These are phyloP conservation scores for Thymus mandschuricus DNA, from an alignment of 257 asterid genomes.

Conservation along the genomic window DNA sequence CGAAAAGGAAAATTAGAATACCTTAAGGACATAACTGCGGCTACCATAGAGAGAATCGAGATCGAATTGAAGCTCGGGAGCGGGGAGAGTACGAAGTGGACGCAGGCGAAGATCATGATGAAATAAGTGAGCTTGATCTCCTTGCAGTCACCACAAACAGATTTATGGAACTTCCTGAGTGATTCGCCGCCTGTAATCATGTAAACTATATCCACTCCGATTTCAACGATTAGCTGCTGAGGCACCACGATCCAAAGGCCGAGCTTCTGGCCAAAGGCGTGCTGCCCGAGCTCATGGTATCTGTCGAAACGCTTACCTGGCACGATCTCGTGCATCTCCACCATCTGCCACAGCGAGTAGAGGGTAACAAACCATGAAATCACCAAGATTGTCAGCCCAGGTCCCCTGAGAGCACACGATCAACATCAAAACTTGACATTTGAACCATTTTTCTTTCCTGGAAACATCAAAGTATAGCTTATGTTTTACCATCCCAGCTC, in stretches of 20 bases:
- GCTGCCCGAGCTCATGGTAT: slow-evolving; percentile 46
- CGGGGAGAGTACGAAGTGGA: slow-evolving; percentile 41
- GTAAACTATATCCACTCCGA: slow-evolving; percentile 45
- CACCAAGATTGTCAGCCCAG: slow-evolving; percentile 34
- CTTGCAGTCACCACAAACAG: slow-evolving; percentile 32
- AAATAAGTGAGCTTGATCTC: slow-evolving; percentile 33
- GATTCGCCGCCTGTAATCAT: slow-evolving; percentile 45
- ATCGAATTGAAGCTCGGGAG: slow-evolving; percentile 44
- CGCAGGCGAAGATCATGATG: slow-evolving; percentile 42
- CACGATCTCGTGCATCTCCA: slow-evolving; percentile 46
- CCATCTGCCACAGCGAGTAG: slow-evolving; percentile 46
- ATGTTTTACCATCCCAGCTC: slow-evolving; percentile 47
- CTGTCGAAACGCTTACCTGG: slow-evolving; percentile 40
- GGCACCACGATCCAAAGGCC: slow-evolving; percentile 47
- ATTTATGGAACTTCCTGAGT: slow-evolving; percentile 20
- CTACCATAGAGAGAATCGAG: slow-evolving; percentile 43
- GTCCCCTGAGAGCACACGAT: slow-evolving; percentile 35
- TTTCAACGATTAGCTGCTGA: slow-evolving; percentile 37
- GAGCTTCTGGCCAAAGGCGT: slow-evolving; percentile 41
- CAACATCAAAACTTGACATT: not conserved
- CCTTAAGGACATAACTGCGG: slow-evolving; percentile 45
- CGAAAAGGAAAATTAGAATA: not conserved
- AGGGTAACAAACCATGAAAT: slow-evolving; percentile 43
- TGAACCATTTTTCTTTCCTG: not conserved
- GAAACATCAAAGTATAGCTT: not conserved